Evolutionary conservation across 345 rosid genomes (phyloP), one percentile per base, ranked within the genome.

Genomic region (Dimocarpus longan): DNA sequence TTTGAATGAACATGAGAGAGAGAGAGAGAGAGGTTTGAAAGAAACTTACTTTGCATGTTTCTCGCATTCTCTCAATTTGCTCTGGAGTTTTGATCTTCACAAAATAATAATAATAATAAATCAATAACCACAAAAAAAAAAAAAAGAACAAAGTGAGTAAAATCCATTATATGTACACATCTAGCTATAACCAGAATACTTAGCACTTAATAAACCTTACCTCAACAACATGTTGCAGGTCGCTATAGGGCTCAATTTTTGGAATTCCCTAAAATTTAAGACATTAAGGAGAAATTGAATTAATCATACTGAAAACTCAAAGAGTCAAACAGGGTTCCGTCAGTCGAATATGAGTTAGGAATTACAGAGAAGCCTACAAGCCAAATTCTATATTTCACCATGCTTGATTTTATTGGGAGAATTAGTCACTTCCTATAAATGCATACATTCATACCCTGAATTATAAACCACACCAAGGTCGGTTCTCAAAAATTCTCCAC

Each of bases 161-260:
- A 32, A 7, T 48, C 60, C 22, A 68, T 10, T 32, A 32, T 12
- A 28, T 10, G 16, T 21, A 42, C 43, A 48, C 70, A 42, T 32
- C 79, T 21, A 62, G 26, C 43, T 26, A 66, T 57, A 26, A 64
- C 24, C 11, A 60, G 37, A 15, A 24, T 21, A 71, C 26, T 64
- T 44, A 32, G 9, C n/a, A 54, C n/a, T 15, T 46, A 42, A 64
- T 9, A 73, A 71, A 65, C 68, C 75, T 82, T 80, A 91, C 98
- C 99, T 94, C 98, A 78, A 96, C 94, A 85, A 80, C 86, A 73
- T 76, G 97, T 80, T 94, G 99, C 74, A 91, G 85, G 32, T 95
- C 95, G 85, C 99, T 93, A 50, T 87, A 90, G 28, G 94, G 98
- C 86, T 96, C 97, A 76, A 87, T 76, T 83, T 94, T 94, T 26